Evolutionary conservation across 805 yeast species (phyloP).

Genomic region (Kodamaea jinghongensis): DNA sequence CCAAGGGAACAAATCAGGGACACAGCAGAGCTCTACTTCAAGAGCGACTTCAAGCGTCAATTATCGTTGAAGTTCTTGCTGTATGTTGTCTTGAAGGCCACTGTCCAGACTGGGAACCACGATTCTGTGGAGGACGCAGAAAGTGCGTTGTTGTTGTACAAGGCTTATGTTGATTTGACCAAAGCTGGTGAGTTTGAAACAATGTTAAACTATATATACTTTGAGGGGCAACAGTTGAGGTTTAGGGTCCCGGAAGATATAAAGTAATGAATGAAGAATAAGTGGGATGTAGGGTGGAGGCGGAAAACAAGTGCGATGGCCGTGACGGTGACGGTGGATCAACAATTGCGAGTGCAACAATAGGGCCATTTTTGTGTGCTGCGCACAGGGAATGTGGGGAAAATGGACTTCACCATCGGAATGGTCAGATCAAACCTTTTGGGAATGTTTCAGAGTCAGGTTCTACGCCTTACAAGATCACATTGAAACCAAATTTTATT

Average conservation of each 20-base stretch:
- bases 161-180: conserved; percentile 63
- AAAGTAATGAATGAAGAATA: neutral
- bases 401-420: too few species aligned
- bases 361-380: too few species aligned
- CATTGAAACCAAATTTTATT: too few species aligned
- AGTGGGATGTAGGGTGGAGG: neutral
- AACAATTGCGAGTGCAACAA: too few species aligned
- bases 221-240: conserved; percentile 60
- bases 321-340: too few species aligned
- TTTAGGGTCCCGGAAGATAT: conserved; percentile 47
- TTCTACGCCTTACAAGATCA: too few species aligned
- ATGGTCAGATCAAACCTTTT: too few species aligned
- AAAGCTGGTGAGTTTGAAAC: conserved; percentile 58
- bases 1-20: conserved; percentile 86
- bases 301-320: too few species aligned
- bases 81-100: conserved; percentile 67
- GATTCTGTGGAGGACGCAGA: conserved; percentile 96
- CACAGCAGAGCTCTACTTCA: conserved; percentile 76
- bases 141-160: conserved; percentile 77
- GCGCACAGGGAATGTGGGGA: too few species aligned
- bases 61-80: conserved; percentile 84
- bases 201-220: conserved; percentile 63
- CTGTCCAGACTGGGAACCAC: conserved; percentile 90
- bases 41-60: conserved; percentile 71
- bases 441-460: too few species aligned